Evolutionary conservation across 2,329 filamentous ascomycete genomes (phyloP).

Genomic region (Ceratocystis colombiana): DNA sequence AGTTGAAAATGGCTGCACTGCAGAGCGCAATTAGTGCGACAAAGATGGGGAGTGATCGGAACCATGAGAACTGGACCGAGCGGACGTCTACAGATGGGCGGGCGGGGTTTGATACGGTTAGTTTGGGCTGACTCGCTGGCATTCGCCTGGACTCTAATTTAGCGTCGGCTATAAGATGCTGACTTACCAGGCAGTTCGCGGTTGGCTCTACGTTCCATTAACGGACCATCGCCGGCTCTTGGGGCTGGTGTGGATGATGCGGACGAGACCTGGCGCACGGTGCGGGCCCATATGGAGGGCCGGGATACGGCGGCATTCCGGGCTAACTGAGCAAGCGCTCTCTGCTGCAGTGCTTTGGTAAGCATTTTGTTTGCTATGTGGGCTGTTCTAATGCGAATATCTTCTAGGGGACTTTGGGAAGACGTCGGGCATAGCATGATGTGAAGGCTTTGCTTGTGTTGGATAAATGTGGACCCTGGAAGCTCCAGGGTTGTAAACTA

Average conservation of each 20-base stretch:
- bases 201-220: slow-evolving; percentile 56
- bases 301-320: slow-evolving; percentile 1
- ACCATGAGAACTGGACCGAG: slow-evolving; percentile 49
- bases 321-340: neutral
- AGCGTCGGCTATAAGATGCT: neutral
- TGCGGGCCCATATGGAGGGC: slow-evolving; percentile 3
- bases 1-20: slow-evolving; percentile 92
- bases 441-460: neutral
- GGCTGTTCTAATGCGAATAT: neutral
- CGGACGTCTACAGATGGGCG: slow-evolving; percentile 33
- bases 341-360: slow-evolving; percentile 24
- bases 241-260: slow-evolving; percentile 44
- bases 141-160: too few species aligned
- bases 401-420: neutral
- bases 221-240: slow-evolving; percentile 49
- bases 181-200: slow-evolving; percentile 53
- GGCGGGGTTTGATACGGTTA: slow-evolving; percentile 13
- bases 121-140: neutral
- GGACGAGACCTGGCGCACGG: slow-evolving; percentile 35
- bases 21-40: slow-evolving; percentile 57
- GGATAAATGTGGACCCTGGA: neutral
- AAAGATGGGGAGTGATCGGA: slow-evolving; percentile 72
- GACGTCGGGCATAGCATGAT: neutral
- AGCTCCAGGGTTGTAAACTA: neutral
- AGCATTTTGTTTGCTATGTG: slow-evolving; percentile 12